A percentile compares a stretch with the other conserved stretches of the same genome.
phyloP scores from a whole-genome alignment of 2,329 filamentous ascomycete species.

The Metarhizium humberi region DNA sequence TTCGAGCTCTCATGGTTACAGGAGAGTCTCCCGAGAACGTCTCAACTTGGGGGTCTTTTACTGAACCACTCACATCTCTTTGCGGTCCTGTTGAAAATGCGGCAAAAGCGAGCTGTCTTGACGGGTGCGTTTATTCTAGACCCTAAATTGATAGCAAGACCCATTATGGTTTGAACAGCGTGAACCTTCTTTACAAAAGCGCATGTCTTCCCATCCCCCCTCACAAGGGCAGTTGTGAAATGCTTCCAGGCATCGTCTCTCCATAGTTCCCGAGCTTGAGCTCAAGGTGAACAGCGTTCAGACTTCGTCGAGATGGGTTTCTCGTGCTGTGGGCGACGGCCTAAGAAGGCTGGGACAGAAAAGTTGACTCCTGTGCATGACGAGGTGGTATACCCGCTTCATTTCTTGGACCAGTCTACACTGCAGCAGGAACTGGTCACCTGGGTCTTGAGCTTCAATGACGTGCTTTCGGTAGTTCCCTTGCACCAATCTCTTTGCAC shows the following conservation, averaged over 20 bases:
- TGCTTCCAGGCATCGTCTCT: background rate
- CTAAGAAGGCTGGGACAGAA: background rate
- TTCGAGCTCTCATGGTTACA: background rate
- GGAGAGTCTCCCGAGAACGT: background rate
- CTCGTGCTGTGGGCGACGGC: conserved; percentile 1
- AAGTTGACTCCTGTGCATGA: background rate
- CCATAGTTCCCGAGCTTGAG: background rate
- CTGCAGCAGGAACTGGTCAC: conserved; percentile 3
- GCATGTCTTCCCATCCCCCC: background rate
- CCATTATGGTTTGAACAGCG: background rate
- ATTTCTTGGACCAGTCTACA: conserved; percentile 3
- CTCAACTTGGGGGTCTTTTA: background rate
- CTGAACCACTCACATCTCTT: background rate
- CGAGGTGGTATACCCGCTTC: conserved; percentile 4
- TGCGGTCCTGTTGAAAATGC: background rate
- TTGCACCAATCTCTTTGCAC: conserved; percentile 4
- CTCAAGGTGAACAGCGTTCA: background rate
- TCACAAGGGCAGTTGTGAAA: background rate
- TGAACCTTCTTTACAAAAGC: background rate
- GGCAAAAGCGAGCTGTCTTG: background rate
- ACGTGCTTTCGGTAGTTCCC: conserved; percentile 5
- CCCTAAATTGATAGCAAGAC: background rate
- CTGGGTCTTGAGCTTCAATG: conserved; percentile 9
- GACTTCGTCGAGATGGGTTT: conserved; percentile 1
- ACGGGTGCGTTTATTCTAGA: background rate